Conservation (phyloP, 108 stramenopile genomes). For the Craspedostauros australis region DNA sequence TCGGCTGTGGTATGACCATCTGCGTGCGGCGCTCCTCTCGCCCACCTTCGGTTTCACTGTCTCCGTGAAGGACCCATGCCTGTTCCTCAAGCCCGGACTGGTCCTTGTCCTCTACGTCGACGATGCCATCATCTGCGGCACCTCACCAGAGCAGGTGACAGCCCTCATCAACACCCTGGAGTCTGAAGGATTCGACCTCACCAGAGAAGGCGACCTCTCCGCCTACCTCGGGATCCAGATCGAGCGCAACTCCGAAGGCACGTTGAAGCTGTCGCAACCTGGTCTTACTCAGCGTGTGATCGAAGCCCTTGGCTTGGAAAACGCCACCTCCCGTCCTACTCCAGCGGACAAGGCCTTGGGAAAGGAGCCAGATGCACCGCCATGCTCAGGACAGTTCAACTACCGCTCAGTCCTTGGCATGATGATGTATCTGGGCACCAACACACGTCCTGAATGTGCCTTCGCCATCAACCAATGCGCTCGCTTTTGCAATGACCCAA, state of each 20-base stretch:
- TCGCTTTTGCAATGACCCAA: constrained; percentile 25
- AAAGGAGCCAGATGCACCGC: too few relatives aligned
- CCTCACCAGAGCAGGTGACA: too few relatives aligned
- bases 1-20: constrained; percentile 21
- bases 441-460: constrained; percentile 26
- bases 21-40: not conserved
- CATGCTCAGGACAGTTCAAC: too few relatives aligned
- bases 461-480: constrained; percentile 30
- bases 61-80: constrained; percentile 2
- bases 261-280: constrained; percentile 15
- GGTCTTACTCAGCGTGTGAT: constrained; percentile 6
- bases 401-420: constrained; percentile 20
- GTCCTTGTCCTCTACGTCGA: constrained; percentile 22
- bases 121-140: constrained; percentile 5
- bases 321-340: not conserved
- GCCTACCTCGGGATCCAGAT: constrained; percentile 38
- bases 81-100: constrained; percentile 7
- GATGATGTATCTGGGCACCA: constrained; percentile 21
- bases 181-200: constrained; percentile 1
- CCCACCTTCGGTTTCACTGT: constrained; percentile 5
- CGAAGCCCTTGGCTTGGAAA: not conserved
- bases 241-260: not conserved
- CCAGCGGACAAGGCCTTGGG: not conserved
- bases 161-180: constrained; percentile 4
- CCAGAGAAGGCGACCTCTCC: constrained; percentile 1